Conservation (phyloP, 2,329 filamentous ascomycete genomes). For the Arthrobotrys conoides region DNA sequence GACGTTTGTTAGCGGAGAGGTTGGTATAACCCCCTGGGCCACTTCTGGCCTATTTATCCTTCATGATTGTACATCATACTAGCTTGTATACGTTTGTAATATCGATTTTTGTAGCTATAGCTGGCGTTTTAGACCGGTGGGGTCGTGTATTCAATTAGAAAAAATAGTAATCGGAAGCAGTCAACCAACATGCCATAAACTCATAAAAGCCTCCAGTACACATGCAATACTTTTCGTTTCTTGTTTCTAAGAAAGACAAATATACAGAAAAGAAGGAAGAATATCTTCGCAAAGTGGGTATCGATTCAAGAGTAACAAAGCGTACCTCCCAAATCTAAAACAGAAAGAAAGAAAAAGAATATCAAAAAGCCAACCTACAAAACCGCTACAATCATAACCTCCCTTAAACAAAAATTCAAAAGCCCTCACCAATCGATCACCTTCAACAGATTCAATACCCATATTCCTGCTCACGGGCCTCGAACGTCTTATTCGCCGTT, state of each 20-base stretch:
- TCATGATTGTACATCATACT: conserved; percentile 18
- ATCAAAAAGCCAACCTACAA: background rate
- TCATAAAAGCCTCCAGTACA: background rate
- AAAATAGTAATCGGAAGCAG: background rate
- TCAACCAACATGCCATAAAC: too few relatives aligned
- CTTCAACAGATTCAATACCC: conserved; percentile 11
- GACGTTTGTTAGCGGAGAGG: background rate
- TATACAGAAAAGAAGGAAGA: background rate
- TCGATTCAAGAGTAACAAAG: conserved; percentile 24
- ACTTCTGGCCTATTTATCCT: conserved; percentile 6
- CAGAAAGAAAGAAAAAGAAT: conserved; percentile 3
- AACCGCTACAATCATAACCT: conserved; percentile 15
- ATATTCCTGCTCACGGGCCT: conserved; percentile 38
- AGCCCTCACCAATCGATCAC: background rate
- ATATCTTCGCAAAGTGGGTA: conserved; percentile 1
- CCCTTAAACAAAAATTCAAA: background rate
- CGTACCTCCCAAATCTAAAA: conserved; percentile 28
- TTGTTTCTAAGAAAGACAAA: background rate
- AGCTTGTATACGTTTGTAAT: conserved; percentile 31
- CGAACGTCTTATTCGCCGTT: conserved; percentile 8
- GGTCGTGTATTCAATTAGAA: background rate
- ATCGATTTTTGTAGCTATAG: background rate
- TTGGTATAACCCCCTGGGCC: background rate
- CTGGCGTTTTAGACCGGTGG: conserved; percentile 6
- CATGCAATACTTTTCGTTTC: background rate